Base-by-base conservation (phyloP, 768 basidiomycete species). In the Ramaria sp. region DNA sequence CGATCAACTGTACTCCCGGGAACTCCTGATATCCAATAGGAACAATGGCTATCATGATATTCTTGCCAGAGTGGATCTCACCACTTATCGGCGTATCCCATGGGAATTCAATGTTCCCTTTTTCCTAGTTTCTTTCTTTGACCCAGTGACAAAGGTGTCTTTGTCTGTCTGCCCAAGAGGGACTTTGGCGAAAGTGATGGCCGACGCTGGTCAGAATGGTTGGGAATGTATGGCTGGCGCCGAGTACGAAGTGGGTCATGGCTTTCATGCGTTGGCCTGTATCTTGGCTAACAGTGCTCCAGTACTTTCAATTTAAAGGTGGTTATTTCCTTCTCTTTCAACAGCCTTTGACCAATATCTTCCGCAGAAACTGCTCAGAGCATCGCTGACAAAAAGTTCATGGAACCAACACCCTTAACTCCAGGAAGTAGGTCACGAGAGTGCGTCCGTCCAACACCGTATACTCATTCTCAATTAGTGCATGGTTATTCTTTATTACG, bases 401-500 rank as follows among this genome's bases (percentile, higher is more conserved):
- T 71, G 1, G 71, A 80, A 59, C 74, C 98, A 5, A 75, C 82
- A 41, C 84, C 94, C 7, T 70, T 99, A 43, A 98, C 95, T 1
- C 81, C 93, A 3, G 96, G 96, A 68, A 97, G 93, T 96, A 66
- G 62, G 91, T 75, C n/a, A 2, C 37, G 41, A 15, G 11, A 6
- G 24, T 57, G 13, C n/a, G 9, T 37, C 24, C 41, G 50, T 13
- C 20, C 48, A 9, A 15, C 31, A 15, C 5, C n/a, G 57, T 33
- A 51, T 37, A 42, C 31, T 42, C 19, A 12, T 5, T 20, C 41
- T 55, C 24, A 54, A 42, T 27, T 59, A 97, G 93, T 95, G 88
- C 96, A 98, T 63, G 96, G 96, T 4, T 98, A 98, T 67, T 96
- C 93, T 4, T 76, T 98, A 34, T 78, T 99, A 4, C 78, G 94